Evolutionary conservation across 768 basidiomycete species (phyloP), one percentile per base, ranked within the genome.

Genomic region (Cystoderma amianthinum): DNA sequence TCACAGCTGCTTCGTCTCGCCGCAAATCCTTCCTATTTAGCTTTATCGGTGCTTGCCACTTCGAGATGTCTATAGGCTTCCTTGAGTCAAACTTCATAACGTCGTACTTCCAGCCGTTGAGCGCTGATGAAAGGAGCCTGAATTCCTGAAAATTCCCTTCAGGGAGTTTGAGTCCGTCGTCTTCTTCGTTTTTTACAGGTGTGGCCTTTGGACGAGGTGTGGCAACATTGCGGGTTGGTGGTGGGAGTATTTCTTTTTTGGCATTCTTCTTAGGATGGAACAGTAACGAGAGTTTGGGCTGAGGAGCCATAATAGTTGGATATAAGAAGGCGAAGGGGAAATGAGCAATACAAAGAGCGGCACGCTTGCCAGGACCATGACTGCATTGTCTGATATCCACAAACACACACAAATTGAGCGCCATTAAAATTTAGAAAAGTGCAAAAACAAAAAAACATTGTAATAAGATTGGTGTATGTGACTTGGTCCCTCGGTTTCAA

Each of bases 41-140:
- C 65, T 85, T 88, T 55, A 93, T 81, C 11, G 91, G 91, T 44
- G 66, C 65, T 22, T 67, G 58, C 84, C 90, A 92, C 21, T 64
- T 60, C 39, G 68, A 68, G 41, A 89, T 69, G 55, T 91, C 86
- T 42, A 88, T 64, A 12, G 72, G 66, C 53, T 83, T 83, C 43
- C 82, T 73, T 23, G 81, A 78, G 59, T 87, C 81, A 58, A 94
- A 90, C 61, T 90, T 90, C 85, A 93, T 89, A 44, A 93, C 78
- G 63, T 92, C 86, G 71, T 90, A 88, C 56, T 85, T 88, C 87
- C 88, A 91, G 19, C 84, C 86, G 56, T 86, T 85, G 55, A 84
- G 75, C 12, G 79, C 75, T 20, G 84, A 83, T 5, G 86, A 86
- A 59, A 88, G 74, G 53, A 92, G 76, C 54, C 74, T 75, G 66